Conservation (phyloP, 768 basidiomycete genomes). For the Boletus eberwhitei region DNA sequence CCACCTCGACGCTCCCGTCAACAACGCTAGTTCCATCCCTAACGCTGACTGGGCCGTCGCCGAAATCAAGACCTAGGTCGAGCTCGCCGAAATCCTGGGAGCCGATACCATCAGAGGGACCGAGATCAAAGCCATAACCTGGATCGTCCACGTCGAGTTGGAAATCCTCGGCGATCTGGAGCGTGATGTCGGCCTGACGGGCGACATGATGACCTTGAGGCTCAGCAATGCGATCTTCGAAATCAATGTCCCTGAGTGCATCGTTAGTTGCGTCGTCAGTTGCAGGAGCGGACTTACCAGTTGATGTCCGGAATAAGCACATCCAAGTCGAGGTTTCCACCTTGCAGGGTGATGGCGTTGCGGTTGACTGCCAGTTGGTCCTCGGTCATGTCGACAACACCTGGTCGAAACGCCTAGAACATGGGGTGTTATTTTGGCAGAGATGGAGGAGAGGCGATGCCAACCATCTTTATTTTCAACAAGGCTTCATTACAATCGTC, state of each 20-base stretch:
- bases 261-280: slow-evolving; percentile 6
- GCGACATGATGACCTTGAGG: slow-evolving; percentile 79
- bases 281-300: slow-evolving; percentile 47
- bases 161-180: slow-evolving; percentile 72
- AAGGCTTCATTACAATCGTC: slow-evolving; percentile 98
- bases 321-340: slow-evolving; percentile 75
- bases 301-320: slow-evolving; percentile 76
- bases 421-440: background rate
- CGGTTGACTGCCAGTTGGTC: slow-evolving; percentile 86
- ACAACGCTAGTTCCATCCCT: slow-evolving; percentile 47
- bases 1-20: slow-evolving; percentile 64
- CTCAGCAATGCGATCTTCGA: slow-evolving; percentile 60
- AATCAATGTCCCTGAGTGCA: slow-evolving; percentile 68
- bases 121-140: slow-evolving; percentile 72
- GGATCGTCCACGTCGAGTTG: slow-evolving; percentile 57
- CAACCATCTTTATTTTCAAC: slow-evolving; percentile 91
- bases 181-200: slow-evolving; percentile 83
- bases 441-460: slow-evolving; percentile 1
- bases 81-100: slow-evolving; percentile 75
- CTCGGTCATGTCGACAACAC: slow-evolving; percentile 93
- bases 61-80: slow-evolving; percentile 78
- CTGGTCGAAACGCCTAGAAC: slow-evolving; percentile 85
- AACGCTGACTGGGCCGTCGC: slow-evolving; percentile 47
- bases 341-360: slow-evolving; percentile 85
- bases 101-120: slow-evolving; percentile 77